These are phyloP conservation scores for Sclerotinia sclerotiorum DNA, from an alignment of 2,329 filamentous ascomycete species.

Conservation along the genomic window DNA sequence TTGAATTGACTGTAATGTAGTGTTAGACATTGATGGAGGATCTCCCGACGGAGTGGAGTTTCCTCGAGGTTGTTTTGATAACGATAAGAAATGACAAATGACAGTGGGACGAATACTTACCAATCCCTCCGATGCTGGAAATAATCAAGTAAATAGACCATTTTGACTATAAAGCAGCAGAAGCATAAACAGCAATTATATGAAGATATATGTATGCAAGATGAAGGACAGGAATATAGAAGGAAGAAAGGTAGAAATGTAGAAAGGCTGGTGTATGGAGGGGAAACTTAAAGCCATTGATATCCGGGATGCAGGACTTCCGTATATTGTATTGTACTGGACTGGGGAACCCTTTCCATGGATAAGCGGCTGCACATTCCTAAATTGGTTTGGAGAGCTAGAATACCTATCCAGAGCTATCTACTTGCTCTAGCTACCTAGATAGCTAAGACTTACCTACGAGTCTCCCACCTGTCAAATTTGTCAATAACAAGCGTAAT, in stretches of 20 bases:
- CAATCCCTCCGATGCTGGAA: constrained; percentile 41
- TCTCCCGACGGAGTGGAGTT: background rate
- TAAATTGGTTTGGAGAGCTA: background rate
- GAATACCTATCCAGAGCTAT: background rate
- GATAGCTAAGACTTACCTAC: no score
- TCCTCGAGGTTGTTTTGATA: background rate
- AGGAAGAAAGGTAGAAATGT: background rate
- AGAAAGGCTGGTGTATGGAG: background rate
- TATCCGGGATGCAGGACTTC: constrained; percentile 5
- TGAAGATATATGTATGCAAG: background rate
- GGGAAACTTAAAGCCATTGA: constrained; percentile 14
- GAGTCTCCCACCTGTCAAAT: background rate
- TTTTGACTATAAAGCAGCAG: constrained; percentile 27
- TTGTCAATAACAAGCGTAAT: background rate
- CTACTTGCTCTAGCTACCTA: no score
- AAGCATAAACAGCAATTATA: background rate
- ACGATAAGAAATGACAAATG: constrained; percentile 11
- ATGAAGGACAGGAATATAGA: background rate
- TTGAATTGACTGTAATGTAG: constrained; percentile 64
- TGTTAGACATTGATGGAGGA: constrained; percentile 37
- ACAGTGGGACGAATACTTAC: constrained; percentile 29
- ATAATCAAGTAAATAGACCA: constrained; percentile 40
- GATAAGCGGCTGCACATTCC: constrained; percentile 35
- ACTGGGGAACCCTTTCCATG: background rate
- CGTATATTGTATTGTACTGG: no score